Conservation (phyloP, 176 grass and related monocot genomes). For the Ensete ventricosum region DNA sequence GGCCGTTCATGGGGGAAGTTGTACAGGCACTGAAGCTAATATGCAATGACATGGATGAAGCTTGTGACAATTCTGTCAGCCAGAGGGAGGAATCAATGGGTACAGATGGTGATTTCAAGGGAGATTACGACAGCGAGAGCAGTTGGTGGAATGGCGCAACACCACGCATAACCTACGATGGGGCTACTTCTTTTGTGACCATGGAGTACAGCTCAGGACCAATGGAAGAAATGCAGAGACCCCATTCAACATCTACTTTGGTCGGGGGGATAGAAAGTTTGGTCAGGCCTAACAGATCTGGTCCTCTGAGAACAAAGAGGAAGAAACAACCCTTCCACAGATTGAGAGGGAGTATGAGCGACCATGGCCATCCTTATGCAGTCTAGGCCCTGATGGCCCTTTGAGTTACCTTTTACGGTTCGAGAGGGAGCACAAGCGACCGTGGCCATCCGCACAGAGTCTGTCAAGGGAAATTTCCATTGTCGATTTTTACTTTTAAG, state of each 20-base stretch:
- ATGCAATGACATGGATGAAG: constrained; percentile 70
- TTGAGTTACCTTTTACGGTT: constrained; percentile 35
- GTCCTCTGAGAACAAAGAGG: constrained; percentile 60
- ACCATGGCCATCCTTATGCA: constrained; percentile 44
- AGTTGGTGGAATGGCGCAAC: constrained; percentile 60
- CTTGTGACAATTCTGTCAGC: constrained; percentile 61
- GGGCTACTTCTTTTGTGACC: constrained; percentile 55
- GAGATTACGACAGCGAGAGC: constrained; percentile 34
- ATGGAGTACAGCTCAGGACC: constrained; percentile 91
- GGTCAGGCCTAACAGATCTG: constrained; percentile 61
- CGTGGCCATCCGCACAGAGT: constrained; percentile 34
- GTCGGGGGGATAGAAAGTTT: constrained; percentile 26
- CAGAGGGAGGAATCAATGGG: constrained; percentile 59
- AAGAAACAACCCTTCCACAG: constrained; percentile 48
- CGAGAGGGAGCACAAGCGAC: constrained; percentile 79
- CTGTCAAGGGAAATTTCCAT: background rate
- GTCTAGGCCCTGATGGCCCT: background rate
- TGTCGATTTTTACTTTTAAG: background rate
- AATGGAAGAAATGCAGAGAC: constrained; percentile 41
- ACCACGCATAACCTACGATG: constrained; percentile 29
- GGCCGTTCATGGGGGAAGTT: constrained; percentile 99
- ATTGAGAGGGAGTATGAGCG: constrained; percentile 84
- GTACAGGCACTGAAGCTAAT: constrained; percentile 92
- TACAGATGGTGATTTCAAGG: constrained; percentile 45
- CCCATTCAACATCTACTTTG: constrained; percentile 26